phyloP scores from a whole-genome alignment of 139 green algal species.

The Chlorella sp. region DNA sequence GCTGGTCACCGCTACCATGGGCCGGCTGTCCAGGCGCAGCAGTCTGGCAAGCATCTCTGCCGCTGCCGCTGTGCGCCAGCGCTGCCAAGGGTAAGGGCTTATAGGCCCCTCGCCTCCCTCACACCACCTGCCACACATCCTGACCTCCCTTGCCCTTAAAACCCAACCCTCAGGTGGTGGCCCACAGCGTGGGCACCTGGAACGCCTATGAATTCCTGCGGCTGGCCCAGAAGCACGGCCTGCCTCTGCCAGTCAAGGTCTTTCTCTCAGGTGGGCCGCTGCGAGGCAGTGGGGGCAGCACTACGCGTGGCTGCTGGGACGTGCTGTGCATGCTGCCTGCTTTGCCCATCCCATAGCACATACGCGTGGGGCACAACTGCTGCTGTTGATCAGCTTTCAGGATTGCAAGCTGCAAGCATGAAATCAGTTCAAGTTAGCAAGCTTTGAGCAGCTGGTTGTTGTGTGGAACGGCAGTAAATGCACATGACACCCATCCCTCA shows the following conservation, averaged over 20 bases:
- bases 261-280: slow-evolving; percentile 69
- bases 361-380: too few species aligned
- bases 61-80: neutral
- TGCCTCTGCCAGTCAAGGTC: slow-evolving; percentile 64
- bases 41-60: too few species aligned
- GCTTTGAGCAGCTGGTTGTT: too few species aligned
- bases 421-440: too few species aligned
- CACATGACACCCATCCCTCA: neutral
- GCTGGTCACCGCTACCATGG: neutral
- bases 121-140: neutral
- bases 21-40: too few species aligned
- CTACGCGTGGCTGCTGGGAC: too few species aligned
- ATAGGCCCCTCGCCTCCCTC: neutral
- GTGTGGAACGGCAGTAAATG: too few species aligned
- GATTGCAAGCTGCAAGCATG: too few species aligned
- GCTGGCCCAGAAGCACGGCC: slow-evolving; percentile 38
- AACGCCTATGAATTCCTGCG: slow-evolving; percentile 80
- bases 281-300: neutral
- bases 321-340: too few species aligned
- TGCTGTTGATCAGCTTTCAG: too few species aligned
- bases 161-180: slow-evolving; percentile 62
- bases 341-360: too few species aligned
- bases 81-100: neutral
- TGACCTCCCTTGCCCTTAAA: neutral
- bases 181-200: slow-evolving; percentile 87